These are phyloP conservation scores for Aspergillus vadensis DNA, from an alignment of 2,329 filamentous ascomycete genomes.

Conservation along the genomic window DNA sequence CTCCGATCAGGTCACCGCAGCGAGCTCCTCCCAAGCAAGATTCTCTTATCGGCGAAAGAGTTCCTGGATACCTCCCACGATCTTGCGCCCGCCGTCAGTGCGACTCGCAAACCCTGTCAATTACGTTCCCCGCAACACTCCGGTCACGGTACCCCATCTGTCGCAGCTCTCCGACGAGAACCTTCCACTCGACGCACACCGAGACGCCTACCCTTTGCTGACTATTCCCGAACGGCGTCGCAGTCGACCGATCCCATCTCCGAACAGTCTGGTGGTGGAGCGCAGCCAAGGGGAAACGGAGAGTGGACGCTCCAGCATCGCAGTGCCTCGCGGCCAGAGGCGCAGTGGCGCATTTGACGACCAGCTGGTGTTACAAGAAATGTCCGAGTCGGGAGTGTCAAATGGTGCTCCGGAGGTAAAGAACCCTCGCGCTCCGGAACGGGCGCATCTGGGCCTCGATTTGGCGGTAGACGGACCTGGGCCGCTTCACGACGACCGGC, in stretches of 20 bases:
- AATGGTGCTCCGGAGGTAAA: conserved; percentile 31
- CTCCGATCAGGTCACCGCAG: conserved; percentile 15
- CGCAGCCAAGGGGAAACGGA: conserved; percentile 49
- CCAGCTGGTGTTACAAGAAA: conserved; percentile 24
- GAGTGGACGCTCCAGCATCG: conserved; percentile 56
- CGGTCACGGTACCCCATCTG: conserved; percentile 46
- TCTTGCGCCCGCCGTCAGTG: conserved; percentile 46
- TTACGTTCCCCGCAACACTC: conserved; percentile 58
- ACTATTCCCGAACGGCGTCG: conserved; percentile 60
- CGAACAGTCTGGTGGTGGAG: conserved; percentile 52
- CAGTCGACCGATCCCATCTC: conserved; percentile 53
- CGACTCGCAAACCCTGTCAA: conserved; percentile 65
- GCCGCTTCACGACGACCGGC: conserved; percentile 28
- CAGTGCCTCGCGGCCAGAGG: conserved; percentile 49
- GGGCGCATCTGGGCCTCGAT: conserved; percentile 32
- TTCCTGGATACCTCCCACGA: conserved; percentile 23
- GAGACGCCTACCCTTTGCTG: conserved; percentile 58
- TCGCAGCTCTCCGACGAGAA: conserved; percentile 36
- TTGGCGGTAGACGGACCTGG: conserved; percentile 15
- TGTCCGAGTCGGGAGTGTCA: conserved; percentile 30
- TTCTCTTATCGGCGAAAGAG: conserved; percentile 15
- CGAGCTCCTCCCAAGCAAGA: conserved; percentile 13
- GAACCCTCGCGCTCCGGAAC: conserved; percentile 33
- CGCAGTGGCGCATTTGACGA: conserved; percentile 35
- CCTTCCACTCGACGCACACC: conserved; percentile 37